Percentiles rank a stretch among this genome's conserved stretches.
phyloP scores from a whole-genome alignment of 2,329 filamentous ascomycete genomes.

The Rasamsonia emersonii region DNA sequence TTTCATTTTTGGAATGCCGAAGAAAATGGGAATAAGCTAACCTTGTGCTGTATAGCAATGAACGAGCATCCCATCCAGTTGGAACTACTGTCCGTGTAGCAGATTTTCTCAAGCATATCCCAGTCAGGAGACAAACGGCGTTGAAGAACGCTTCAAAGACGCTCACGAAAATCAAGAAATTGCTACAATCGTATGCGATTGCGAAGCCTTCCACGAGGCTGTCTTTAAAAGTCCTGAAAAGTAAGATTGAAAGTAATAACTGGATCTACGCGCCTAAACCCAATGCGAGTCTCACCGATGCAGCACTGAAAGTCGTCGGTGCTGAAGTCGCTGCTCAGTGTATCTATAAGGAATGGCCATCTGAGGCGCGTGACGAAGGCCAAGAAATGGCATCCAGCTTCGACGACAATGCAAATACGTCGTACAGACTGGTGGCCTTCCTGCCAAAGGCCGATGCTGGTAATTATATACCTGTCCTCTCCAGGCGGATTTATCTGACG shows the following conservation, averaged over 20 bases:
- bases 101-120: conserved; percentile 49
- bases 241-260: conserved; percentile 53
- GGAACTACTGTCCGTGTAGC: conserved; percentile 53
- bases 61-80: conserved; percentile 46
- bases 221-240: conserved; percentile 47
- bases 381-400: neutral
- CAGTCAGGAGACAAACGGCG: conserved; percentile 50
- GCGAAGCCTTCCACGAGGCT: conserved; percentile 49
- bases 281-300: conserved; percentile 41
- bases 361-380: conserved; percentile 15
- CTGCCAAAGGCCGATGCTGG: conserved; percentile 40
- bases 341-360: conserved; percentile 20
- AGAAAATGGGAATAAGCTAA: conserved; percentile 6
- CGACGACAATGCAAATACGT: conserved; percentile 12
- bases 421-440: conserved; percentile 40
- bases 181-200: conserved; percentile 52
- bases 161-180: conserved; percentile 42
- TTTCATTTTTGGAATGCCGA: neutral
- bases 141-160: conserved; percentile 44
- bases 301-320: conserved; percentile 48
- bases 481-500: conserved; percentile 12
- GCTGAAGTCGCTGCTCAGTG: conserved; percentile 47
- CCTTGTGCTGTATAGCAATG: conserved; percentile 13
- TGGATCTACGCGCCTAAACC: conserved; percentile 51
- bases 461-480: conserved; percentile 9